phyloP scores from a whole-genome alignment of 768 basidiomycete species.

The Boletus sp. region DNA sequence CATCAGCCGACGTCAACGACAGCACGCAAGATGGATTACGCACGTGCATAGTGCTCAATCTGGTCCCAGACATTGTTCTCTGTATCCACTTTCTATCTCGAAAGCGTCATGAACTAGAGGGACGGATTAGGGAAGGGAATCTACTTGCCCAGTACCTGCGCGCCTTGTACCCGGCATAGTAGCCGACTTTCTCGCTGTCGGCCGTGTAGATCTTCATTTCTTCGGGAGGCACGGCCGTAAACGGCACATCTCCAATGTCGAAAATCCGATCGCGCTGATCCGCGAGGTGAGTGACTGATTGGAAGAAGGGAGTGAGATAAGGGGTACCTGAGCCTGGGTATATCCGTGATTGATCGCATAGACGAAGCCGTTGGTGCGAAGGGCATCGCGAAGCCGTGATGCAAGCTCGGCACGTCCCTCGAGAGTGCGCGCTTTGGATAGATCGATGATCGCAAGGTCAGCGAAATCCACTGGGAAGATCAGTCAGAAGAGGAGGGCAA shows the following conservation, averaged over 20 bases:
- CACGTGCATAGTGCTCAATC: slow-evolving; percentile 59
- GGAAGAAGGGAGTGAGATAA: neutral
- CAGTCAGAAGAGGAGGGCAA: slow-evolving; percentile 7
- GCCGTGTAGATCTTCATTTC: slow-evolving; percentile 40
- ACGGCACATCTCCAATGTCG: slow-evolving; percentile 46
- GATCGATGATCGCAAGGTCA: slow-evolving; percentile 50
- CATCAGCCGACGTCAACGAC: neutral
- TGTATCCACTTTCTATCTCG: slow-evolving; percentile 49
- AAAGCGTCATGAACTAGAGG: neutral
- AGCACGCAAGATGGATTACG: slow-evolving; percentile 12
- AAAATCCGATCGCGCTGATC: slow-evolving; percentile 44
- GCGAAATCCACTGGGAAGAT: slow-evolving; percentile 44
- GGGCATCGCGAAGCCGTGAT: slow-evolving; percentile 42
- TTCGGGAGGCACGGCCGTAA: slow-evolving; percentile 37
- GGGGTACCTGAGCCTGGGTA: slow-evolving; percentile 34
- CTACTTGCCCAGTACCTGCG: slow-evolving; percentile 45
- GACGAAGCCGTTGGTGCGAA: slow-evolving; percentile 41
- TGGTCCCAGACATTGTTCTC: slow-evolving; percentile 54
- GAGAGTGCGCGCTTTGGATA: slow-evolving; percentile 39
- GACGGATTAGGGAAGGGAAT: neutral
- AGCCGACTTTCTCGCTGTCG: slow-evolving; percentile 39
- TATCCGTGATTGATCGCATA: slow-evolving; percentile 40
- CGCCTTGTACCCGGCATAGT: slow-evolving; percentile 49
- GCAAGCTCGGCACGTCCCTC: slow-evolving; percentile 43
- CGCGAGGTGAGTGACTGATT: slow-evolving; percentile 11